These are phyloP conservation scores for Naganishia randhawae DNA, from an alignment of 768 basidiomycete genomes.

Conservation along the genomic window DNA sequence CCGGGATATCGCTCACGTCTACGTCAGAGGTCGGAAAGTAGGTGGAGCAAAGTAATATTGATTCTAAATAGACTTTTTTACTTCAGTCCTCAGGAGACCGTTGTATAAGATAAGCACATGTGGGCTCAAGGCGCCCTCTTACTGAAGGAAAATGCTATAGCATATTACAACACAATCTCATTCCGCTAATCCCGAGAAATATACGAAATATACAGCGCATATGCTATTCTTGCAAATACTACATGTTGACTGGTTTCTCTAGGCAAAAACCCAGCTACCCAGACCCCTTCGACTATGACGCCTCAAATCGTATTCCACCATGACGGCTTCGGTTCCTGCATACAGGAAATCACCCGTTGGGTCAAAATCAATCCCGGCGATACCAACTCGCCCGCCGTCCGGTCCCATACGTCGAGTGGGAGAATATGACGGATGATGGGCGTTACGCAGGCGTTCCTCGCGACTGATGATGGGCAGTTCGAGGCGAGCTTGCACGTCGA, in stretches of 20 bases:
- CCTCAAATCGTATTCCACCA: constrained; percentile 73
- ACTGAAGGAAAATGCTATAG: not conserved
- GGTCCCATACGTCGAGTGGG: constrained; percentile 31
- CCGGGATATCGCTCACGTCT: constrained; percentile 62
- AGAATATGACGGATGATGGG: constrained; percentile 15
- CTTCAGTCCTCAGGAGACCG: not conserved
- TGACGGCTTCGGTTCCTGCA: constrained; percentile 62
- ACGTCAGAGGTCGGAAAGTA: constrained; percentile 73
- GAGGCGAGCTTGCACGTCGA: constrained; percentile 55
- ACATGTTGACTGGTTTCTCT: not conserved
- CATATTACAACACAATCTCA: not conserved
- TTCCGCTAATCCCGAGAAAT: not conserved
- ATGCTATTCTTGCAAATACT: not conserved
- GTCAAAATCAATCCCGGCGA: constrained; percentile 73
- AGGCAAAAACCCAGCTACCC: constrained; percentile 17
- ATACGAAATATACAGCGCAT: not conserved
- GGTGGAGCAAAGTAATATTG: constrained; percentile 57
- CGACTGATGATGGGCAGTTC: constrained; percentile 39
- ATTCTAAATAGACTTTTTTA: not conserved
- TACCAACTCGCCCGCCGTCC: constrained; percentile 44
- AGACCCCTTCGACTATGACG: constrained; percentile 20
- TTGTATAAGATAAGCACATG: not conserved
- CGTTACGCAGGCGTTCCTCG: constrained; percentile 18
- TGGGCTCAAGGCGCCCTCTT: no score
- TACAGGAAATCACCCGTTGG: constrained; percentile 66